phyloP scores from a whole-genome alignment of 352 stramenopile species.

The Phytophthora pluvialis region DNA sequence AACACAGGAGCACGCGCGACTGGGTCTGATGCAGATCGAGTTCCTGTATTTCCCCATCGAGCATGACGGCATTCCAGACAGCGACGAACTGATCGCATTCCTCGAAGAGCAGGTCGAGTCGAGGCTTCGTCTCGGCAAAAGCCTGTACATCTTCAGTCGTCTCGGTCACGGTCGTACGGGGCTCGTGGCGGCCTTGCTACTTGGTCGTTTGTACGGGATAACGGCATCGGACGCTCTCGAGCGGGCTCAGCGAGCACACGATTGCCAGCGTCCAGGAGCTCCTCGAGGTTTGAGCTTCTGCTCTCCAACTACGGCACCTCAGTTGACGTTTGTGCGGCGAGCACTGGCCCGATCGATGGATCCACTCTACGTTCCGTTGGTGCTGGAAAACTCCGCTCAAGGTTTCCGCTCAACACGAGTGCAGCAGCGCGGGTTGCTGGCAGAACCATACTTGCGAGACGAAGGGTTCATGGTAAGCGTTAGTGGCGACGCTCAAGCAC shows the following conservation, averaged over 20 bases:
- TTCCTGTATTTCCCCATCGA: slow-evolving; percentile 67
- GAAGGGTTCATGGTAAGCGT: slow-evolving; percentile 72
- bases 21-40: slow-evolving; percentile 51
- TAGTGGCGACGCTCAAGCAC: slow-evolving; percentile 30
- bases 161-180: slow-evolving; percentile 75
- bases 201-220: slow-evolving; percentile 78
- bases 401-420: slow-evolving; percentile 48
- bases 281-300: slow-evolving; percentile 38
- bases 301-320: slow-evolving; percentile 56
- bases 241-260: slow-evolving; percentile 67
- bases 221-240: slow-evolving; percentile 62
- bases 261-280: slow-evolving; percentile 51
- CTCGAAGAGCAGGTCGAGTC: slow-evolving; percentile 51
- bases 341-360: slow-evolving; percentile 57
- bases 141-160: slow-evolving; percentile 81
- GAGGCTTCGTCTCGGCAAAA: slow-evolving; percentile 53
- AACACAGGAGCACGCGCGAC: slow-evolving; percentile 29
- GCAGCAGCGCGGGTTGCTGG: slow-evolving; percentile 60
- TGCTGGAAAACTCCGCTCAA: slow-evolving; percentile 50
- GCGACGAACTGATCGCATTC: slow-evolving; percentile 35
- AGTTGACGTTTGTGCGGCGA: slow-evolving; percentile 54
- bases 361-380: slow-evolving; percentile 67
- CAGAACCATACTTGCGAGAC: slow-evolving; percentile 45
- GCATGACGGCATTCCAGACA: slow-evolving; percentile 45
- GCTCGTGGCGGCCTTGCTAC: slow-evolving; percentile 66